phyloP scores from a whole-genome alignment of 177 flowering plant genomes.

The Telopea speciosissima region DNA sequence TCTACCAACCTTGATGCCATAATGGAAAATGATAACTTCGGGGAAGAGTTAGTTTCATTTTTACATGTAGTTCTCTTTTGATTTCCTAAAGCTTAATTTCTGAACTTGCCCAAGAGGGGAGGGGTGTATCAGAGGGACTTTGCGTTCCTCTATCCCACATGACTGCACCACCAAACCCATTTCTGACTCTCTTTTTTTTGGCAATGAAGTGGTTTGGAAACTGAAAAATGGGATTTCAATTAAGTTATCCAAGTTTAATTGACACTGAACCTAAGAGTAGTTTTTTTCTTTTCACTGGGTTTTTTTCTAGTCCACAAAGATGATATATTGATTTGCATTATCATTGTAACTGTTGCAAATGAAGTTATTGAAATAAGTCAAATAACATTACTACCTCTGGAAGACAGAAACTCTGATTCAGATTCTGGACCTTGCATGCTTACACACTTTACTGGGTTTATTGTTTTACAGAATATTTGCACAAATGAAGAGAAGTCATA shows the following conservation, averaged over 20 bases:
- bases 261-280: not conserved
- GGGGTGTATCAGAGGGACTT: not conserved
- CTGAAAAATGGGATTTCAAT: not conserved
- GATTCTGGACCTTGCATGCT: not conserved
- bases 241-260: not conserved
- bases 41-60: not conserved
- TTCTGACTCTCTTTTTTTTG: no score
- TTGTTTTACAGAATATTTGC: constrained; percentile 22
- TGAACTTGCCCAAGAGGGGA: not conserved
- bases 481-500: constrained; percentile 17
- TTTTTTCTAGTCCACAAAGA: not conserved
- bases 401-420: not conserved
- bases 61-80: not conserved
- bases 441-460: not conserved
- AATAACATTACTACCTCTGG: no score
- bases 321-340: not conserved
- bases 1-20: not conserved
- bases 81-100: not conserved
- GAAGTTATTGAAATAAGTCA: not conserved
- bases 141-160: not conserved
- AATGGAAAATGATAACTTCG: not conserved
- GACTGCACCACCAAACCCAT: not conserved
- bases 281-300: not conserved
- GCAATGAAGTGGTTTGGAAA: not conserved
- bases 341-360: not conserved